phyloP scores from a whole-genome alignment of 2,329 filamentous ascomycete genomes.

The Penicillium sp. region DNA sequence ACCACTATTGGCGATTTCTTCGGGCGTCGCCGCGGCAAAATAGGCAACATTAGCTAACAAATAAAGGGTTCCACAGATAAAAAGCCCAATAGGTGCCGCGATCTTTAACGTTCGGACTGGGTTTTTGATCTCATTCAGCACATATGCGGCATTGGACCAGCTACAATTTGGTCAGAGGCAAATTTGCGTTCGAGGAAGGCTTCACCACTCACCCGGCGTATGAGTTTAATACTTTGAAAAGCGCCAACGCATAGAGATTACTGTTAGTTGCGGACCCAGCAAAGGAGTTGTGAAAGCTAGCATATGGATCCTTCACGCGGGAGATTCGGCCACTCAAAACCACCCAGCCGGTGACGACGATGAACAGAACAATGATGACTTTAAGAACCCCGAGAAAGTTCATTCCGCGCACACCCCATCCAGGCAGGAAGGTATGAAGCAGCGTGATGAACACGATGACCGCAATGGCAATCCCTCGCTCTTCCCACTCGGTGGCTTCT shows the following conservation, averaged over 20 bases:
- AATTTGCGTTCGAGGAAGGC: not conserved
- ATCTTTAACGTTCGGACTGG: conserved; percentile 60
- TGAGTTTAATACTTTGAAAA: conserved; percentile 68
- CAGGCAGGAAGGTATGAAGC: conserved; percentile 58
- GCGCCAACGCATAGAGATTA: conserved; percentile 61
- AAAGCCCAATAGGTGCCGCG: conserved; percentile 58
- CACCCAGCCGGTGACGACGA: conserved; percentile 57
- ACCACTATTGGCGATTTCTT: conserved; percentile 40
- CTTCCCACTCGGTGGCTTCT: conserved; percentile 61
- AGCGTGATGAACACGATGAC: conserved; percentile 61
- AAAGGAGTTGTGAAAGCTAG: conserved; percentile 59
- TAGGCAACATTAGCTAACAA: conserved; percentile 63
- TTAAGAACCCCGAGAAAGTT: conserved; percentile 62
- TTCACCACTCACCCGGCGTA: conserved; percentile 44
- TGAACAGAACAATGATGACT: conserved; percentile 59
- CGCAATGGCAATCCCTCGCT: conserved; percentile 60
- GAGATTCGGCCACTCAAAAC: conserved; percentile 55
- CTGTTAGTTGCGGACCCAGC: conserved; percentile 54
- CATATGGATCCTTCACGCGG: conserved; percentile 54
- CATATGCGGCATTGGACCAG: conserved; percentile 34
- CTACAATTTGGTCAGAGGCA: conserved; percentile 32
- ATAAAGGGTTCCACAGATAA: conserved; percentile 56
- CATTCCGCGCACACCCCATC: conserved; percentile 62
- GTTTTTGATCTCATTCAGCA: conserved; percentile 58
- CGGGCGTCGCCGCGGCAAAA: conserved; percentile 49